Base-by-base conservation (phyloP, 768 basidiomycete genomes). In the Lactarius sanguifluus region DNA sequence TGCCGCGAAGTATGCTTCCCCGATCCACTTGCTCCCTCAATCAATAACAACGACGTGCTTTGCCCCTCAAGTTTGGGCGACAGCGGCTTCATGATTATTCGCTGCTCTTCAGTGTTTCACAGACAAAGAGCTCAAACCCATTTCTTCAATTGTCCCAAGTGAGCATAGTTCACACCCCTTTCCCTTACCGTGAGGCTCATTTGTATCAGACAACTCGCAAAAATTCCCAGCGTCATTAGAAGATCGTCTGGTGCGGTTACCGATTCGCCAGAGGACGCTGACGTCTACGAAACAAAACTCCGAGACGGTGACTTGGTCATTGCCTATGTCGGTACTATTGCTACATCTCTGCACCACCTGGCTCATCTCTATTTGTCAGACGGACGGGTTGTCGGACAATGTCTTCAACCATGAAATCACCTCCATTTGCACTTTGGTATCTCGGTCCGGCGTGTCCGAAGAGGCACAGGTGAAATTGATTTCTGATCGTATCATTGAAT, bases 81-180 rank as follows among this genome's bases (percentile, higher is more conserved):
- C 74, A 91, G 90, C 64, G 90, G 90, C 8, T 91, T 85, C 74
- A 80, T 83, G 67, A 85, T 91, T 56, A 83, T 91, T 65, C 86
- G 91, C 41, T 84, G 86, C 18, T 86, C 87, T 30, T 80, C 85
- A 16, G 79, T 91, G 34, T 78, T 88, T 54, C 80, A 91, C 73
- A 68, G 74, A 63, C 79, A 81, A 68, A 64, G 64, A 40, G 65
- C 78, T 5, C 81, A 82, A 69, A 80, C 80, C 7, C 81, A 81
- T 65, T 80, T 75, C 66, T 82, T 82, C 69, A 82, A 82, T 60
- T 82, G 77, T 64, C 81, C 81, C 57, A 78, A 74, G 80, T 72
- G 80, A 74, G 85, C 80, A 71, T 36, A 77, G 72, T 45, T 45
- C 52, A 6, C 55, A 34, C 23, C 13, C 12, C n/a, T 16, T n/a